These are phyloP conservation scores for Lipomyces spencermartinsiae DNA, from an alignment of 805 yeast species.

Conservation along the genomic window DNA sequence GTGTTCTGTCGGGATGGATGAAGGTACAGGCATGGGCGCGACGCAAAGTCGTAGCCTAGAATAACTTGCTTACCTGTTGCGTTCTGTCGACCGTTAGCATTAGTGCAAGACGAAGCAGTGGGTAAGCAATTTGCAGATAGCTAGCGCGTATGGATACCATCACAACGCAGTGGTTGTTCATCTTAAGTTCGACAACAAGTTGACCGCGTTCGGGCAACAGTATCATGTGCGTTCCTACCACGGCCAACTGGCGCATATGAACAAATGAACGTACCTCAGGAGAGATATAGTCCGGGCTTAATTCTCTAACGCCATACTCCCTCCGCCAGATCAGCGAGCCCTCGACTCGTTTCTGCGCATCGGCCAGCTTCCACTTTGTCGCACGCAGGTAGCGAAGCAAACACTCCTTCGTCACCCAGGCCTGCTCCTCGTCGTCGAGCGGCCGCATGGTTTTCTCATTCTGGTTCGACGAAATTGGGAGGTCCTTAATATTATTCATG, in stretches of 20 bases:
- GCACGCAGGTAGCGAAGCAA: conserved; percentile 89
- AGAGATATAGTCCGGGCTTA: conserved; percentile 46
- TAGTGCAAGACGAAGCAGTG: neutral
- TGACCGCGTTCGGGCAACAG: neutral
- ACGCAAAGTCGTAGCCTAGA: conserved; percentile 86
- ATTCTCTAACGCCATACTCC: conserved; percentile 75
- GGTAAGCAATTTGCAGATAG: neutral
- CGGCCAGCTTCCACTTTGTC: conserved; percentile 81
- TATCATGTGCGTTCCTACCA: neutral
- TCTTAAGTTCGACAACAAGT: too few species aligned
- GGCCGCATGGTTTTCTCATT: conserved; percentile 49
- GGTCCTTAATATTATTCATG: conserved; percentile 58
- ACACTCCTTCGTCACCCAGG: conserved; percentile 95
- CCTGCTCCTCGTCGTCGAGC: conserved; percentile 64
- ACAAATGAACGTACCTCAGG: conserved; percentile 28
- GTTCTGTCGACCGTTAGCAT: conserved; percentile 60
- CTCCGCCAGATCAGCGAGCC: conserved; percentile 91
- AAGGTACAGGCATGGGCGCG: conserved; percentile 89
- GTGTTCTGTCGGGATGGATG: conserved; percentile 97
- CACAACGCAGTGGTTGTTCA: neutral
- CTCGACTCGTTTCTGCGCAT: conserved; percentile 75
- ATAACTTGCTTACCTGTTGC: conserved; percentile 92
- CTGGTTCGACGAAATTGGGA: conserved; percentile 53
- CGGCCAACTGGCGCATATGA: neutral
- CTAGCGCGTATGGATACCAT: neutral